A percentile compares a stretch with the other conserved stretches of the same genome.
Conservation (phyloP, 75 land plant genomes). For the Cryptomeria japonica region DNA sequence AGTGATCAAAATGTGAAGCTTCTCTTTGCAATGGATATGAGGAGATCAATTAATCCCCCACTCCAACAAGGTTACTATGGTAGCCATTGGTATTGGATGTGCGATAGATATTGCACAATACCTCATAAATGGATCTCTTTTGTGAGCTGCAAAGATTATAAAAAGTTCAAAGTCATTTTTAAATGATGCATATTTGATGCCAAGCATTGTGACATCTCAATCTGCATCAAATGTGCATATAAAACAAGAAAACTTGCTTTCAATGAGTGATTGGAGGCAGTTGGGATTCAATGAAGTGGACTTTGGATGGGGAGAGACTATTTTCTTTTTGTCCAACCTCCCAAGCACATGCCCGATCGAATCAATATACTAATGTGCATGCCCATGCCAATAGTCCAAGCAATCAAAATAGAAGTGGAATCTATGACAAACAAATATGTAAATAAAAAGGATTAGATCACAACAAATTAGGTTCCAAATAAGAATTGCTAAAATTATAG, state of each 20-base stretch:
- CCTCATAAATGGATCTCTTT: not conserved
- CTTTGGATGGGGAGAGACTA: not conserved
- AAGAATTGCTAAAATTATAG: too few species aligned
- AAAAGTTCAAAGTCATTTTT: not conserved
- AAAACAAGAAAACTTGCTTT: too few species aligned
- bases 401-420: too few species aligned
- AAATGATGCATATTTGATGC: too few species aligned
- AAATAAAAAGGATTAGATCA: too few species aligned
- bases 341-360: too few species aligned
- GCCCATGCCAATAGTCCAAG: too few species aligned
- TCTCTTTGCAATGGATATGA: slow-evolving; percentile 21
- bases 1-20: slow-evolving; percentile 1
- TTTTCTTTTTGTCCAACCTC: too few species aligned
- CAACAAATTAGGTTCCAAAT: too few species aligned
- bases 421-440: too few species aligned
- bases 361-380: too few species aligned
- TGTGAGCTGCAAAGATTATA: not conserved
- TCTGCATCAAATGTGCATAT: not conserved
- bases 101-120: not conserved
- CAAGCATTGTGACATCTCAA: not conserved
- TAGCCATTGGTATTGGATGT: not conserved
- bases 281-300: not conserved
- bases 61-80: slow-evolving; percentile 20
- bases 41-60: slow-evolving; percentile 19
- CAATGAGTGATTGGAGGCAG: not conserved